Percentiles rank a stretch among this genome's conserved stretches.
phyloP scores from a whole-genome alignment of 108 stramenopile species.

The Skeletonema tropicum region DNA sequence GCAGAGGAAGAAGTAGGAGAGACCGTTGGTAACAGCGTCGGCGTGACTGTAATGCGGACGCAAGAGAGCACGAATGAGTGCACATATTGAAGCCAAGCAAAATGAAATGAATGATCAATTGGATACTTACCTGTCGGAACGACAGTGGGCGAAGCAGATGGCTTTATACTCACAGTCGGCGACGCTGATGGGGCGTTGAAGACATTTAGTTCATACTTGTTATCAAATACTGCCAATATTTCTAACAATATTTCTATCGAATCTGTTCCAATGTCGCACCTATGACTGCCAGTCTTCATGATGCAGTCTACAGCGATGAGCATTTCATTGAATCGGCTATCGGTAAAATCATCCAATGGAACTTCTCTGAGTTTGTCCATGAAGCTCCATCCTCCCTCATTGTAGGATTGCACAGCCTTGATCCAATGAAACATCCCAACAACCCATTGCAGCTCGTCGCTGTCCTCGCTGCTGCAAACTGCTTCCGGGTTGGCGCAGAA shows the following conservation, averaged over 20 bases:
- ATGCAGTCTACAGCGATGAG: conserved; percentile 31
- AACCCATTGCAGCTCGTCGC: conserved; percentile 36
- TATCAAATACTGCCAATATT: conserved; percentile 3
- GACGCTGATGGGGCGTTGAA: conserved; percentile 21
- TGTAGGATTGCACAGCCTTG: conserved; percentile 45
- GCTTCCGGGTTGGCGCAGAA: conserved; percentile 47
- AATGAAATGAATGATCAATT: background rate
- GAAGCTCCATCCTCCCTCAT: conserved; percentile 36
- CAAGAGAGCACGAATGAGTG: background rate
- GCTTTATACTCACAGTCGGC: conserved; percentile 18
- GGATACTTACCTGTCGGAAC: conserved; percentile 19
- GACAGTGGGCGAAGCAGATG: conserved; percentile 15
- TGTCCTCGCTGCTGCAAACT: conserved; percentile 21
- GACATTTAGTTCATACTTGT: background rate
- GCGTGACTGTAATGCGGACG: background rate
- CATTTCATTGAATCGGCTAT: background rate
- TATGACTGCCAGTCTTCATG: conserved; percentile 27
- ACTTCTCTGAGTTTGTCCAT: conserved; percentile 3
- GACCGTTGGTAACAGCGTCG: conserved; percentile 11
- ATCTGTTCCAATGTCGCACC: conserved; percentile 23
- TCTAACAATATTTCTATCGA: conserved; percentile 9
- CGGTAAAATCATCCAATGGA: background rate
- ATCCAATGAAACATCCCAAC: conserved; percentile 50
- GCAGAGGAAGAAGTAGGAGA: conserved; percentile 26
- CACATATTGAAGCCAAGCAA: background rate